Evolutionary conservation across 257 asterid genomes (phyloP), one percentile per base, ranked within the genome.

Genomic region (Prunella vulgaris): DNA sequence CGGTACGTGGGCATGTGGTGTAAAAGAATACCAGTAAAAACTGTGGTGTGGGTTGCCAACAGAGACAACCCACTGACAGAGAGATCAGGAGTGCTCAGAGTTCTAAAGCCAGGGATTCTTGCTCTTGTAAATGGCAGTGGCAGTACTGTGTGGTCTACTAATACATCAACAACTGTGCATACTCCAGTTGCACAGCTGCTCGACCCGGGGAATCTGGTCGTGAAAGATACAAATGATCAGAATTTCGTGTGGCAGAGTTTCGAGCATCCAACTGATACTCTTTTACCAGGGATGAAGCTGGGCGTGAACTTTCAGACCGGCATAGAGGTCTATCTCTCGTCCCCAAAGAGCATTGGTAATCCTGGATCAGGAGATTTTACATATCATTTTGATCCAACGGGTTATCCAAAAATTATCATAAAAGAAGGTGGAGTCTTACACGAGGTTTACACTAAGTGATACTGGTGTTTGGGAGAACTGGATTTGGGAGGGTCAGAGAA

Each of bases 281-380:
- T 46, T 5, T 46, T 46, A 46, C 53, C 53, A 46, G 53, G 53
- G 53, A 46, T 46, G 53, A 46, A 46, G 53, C 53, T 46, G 10
- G 53, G 53, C 10, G 53, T 46, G 3, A 46, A 46, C 53, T 46
- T 46, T 46, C 53, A 46, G 53, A 82, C 84, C 0, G 77, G 84
- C 0, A 35, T 14, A 3, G 79, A 82, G 38, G 77, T 60, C 24
- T 78, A 61, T 14, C 33, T 79, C 2, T 35, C 83, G 0, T 82
- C 93, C 0, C 81, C 85, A 78, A 82, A 18, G 42, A 81, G 71
- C 33, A 40, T 42, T 5, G 77, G 64, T 0, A 75, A 85, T 78
- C 88, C 83, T 14, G 67, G 87, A 7, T 68, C 79, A 0, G 84
- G 84, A 37, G 79, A 46, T 1, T 67, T 46, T 1, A 64, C 75